phyloP scores from a whole-genome alignment of 208 protist genomes.

The Trypanosomatidae sp. region DNA sequence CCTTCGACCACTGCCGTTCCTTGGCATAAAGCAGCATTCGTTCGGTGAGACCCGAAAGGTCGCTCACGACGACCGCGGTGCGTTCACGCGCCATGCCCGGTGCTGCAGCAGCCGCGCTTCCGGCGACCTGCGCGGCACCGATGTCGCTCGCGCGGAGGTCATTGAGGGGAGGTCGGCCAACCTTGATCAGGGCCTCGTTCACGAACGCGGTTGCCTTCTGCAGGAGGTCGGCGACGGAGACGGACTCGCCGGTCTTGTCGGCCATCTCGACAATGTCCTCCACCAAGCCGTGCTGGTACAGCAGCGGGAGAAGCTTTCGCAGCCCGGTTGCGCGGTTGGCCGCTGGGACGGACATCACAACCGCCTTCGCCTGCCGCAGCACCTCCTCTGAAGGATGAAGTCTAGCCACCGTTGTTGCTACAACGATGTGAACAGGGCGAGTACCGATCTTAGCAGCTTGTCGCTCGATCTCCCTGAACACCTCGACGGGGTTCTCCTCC shows the following conservation, averaged over 20 bases:
- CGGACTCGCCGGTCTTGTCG: slow-evolving; percentile 37
- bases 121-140: slow-evolving; percentile 10
- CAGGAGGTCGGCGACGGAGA: slow-evolving; percentile 42
- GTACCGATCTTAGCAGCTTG: slow-evolving; percentile 58
- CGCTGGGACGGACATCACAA: slow-evolving; percentile 42
- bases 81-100: not conserved
- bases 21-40: slow-evolving; percentile 81
- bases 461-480: slow-evolving; percentile 66
- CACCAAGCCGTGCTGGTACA: slow-evolving; percentile 60
- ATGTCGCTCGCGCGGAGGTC: slow-evolving; percentile 42
- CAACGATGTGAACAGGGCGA: slow-evolving; percentile 44
- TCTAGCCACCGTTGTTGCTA: slow-evolving; percentile 36
- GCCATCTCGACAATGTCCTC: slow-evolving; percentile 70
- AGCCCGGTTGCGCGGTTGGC: slow-evolving; percentile 24
- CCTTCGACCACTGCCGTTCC: slow-evolving; percentile 73
- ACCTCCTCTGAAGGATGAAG: slow-evolving; percentile 36
- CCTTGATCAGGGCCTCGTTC: slow-evolving; percentile 69
- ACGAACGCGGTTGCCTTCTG: slow-evolving; percentile 64
- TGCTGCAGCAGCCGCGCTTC: not conserved
- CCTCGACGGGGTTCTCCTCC: slow-evolving; percentile 37
- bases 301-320: slow-evolving; percentile 53
- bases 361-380: slow-evolving; percentile 30
- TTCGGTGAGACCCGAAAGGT: slow-evolving; percentile 54
- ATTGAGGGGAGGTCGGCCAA: slow-evolving; percentile 48
- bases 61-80: slow-evolving; percentile 3